Evolutionary conservation across 1,139 yeast genomes (phyloP).

Genomic region (Geotrichum carabidarum): DNA sequence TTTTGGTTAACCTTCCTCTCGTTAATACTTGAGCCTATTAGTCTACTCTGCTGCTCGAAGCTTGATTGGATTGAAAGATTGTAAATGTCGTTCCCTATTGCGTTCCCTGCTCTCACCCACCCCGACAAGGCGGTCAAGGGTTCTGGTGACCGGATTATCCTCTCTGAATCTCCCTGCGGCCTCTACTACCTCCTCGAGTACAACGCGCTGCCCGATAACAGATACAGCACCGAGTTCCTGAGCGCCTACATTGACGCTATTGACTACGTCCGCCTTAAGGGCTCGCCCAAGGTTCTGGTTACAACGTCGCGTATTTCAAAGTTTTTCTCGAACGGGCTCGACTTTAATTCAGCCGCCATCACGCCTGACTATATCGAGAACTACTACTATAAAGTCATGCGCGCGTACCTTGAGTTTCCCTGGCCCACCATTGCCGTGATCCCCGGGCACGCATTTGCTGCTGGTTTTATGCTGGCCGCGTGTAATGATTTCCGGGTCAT

Average conservation of each 20-base stretch:
- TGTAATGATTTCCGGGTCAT: slow-evolving; percentile 40
- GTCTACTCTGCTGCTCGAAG: no score
- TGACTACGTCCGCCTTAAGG: slow-evolving; percentile 28
- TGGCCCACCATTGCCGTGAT: slow-evolving; percentile 40
- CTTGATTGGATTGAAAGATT: no score
- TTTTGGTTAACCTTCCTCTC: no score
- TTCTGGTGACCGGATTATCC: slow-evolving; percentile 10
- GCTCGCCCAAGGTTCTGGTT: slow-evolving; percentile 34
- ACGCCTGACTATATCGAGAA: slow-evolving; percentile 36
- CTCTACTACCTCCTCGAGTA: slow-evolving; percentile 34
- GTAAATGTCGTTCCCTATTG: slow-evolving; percentile 21
- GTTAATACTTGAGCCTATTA: no score
- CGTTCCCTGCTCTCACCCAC: slow-evolving; percentile 24
- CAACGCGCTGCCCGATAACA: slow-evolving; percentile 37
- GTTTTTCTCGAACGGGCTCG: slow-evolving; percentile 41
- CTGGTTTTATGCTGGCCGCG: slow-evolving; percentile 39
- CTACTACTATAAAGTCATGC: slow-evolving; percentile 34
- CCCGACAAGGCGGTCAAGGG: slow-evolving; percentile 18
- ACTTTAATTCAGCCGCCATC: slow-evolving; percentile 34
- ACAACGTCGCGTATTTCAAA: slow-evolving; percentile 38
- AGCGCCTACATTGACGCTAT: slow-evolving; percentile 36
- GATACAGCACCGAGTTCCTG: slow-evolving; percentile 34
- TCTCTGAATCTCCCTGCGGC: slow-evolving; percentile 26
- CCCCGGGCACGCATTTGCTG: slow-evolving; percentile 42
- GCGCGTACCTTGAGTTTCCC: slow-evolving; percentile 36